These are phyloP conservation scores for Starmera amethionina DNA, from an alignment of 805 yeast genomes.

Conservation along the genomic window DNA sequence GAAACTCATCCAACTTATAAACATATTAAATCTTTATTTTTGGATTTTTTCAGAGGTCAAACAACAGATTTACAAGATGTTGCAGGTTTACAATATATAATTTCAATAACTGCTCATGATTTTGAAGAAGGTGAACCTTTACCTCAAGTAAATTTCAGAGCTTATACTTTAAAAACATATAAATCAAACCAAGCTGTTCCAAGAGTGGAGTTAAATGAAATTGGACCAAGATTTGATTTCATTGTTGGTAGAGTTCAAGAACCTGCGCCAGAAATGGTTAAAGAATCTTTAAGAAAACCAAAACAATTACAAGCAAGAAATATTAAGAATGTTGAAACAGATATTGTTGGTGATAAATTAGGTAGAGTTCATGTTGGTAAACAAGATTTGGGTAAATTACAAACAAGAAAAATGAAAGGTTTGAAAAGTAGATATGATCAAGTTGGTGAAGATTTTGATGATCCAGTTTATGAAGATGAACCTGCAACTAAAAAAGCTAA, in stretches of 20 bases:
- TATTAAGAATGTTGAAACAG: constrained; percentile 83
- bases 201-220: constrained; percentile 87
- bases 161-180: constrained; percentile 73
- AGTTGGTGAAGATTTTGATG: constrained; percentile 41
- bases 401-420: constrained; percentile 98
- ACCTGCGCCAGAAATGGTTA: constrained; percentile 81
- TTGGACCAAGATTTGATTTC: constrained; percentile 93
- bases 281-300: constrained; percentile 77
- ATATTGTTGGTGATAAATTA: constrained; percentile 89
- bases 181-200: constrained; percentile 84
- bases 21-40: constrained; percentile 78
- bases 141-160: constrained; percentile 84
- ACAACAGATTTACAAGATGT: constrained; percentile 78
- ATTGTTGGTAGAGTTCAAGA: constrained; percentile 77
- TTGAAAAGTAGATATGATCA: constrained; percentile 82
- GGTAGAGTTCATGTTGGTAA: constrained; percentile 95
- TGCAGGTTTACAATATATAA: constrained; percentile 88
- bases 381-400: constrained; percentile 83
- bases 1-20: constrained; percentile 80
- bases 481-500: constrained; percentile 23
- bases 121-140: constrained; percentile 57
- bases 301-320: constrained; percentile 72
- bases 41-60: constrained; percentile 88
- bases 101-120: constrained; percentile 72
- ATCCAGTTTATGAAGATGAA: constrained; percentile 35